phyloP scores from a whole-genome alignment of 257 asterid genomes.

The Coffea canephora region DNA sequence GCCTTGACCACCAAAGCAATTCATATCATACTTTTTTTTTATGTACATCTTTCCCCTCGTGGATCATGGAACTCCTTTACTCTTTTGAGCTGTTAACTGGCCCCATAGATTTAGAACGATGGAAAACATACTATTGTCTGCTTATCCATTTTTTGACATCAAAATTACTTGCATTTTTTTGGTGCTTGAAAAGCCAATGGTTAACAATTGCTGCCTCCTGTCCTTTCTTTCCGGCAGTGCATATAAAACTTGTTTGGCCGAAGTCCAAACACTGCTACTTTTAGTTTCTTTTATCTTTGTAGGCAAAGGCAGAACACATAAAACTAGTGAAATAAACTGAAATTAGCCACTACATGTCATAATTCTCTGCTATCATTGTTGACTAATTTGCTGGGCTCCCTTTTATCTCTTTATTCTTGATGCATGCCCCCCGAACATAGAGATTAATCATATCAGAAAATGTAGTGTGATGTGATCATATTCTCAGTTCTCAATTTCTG shows the following conservation, averaged over 20 bases:
- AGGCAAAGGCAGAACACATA: background rate
- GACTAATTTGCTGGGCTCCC: background rate
- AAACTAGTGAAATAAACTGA: background rate
- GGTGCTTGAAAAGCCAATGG: too few species aligned
- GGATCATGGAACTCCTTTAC: background rate
- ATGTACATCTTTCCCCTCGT: background rate
- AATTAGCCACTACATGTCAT: background rate
- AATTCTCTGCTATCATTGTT: background rate
- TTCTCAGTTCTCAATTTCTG: constrained; percentile 5
- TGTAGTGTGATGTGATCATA: constrained; percentile 14
- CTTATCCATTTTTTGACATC: background rate
- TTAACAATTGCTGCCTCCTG: too few species aligned
- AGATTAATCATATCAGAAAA: constrained; percentile 8
- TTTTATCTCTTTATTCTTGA: background rate
- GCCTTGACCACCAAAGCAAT: background rate
- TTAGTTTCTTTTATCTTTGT: background rate
- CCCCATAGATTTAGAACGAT: constrained; percentile 8
- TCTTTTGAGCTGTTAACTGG: constrained; percentile 29
- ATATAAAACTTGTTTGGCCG: background rate
- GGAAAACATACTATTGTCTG: background rate
- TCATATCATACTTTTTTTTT: background rate
- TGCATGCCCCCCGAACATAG: background rate
- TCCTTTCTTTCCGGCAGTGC: background rate
- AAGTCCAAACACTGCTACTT: background rate
- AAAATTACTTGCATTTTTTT: background rate